phyloP scores from a whole-genome alignment of 2,329 filamentous ascomycete genomes.

The Cladobotryum protrusum region DNA sequence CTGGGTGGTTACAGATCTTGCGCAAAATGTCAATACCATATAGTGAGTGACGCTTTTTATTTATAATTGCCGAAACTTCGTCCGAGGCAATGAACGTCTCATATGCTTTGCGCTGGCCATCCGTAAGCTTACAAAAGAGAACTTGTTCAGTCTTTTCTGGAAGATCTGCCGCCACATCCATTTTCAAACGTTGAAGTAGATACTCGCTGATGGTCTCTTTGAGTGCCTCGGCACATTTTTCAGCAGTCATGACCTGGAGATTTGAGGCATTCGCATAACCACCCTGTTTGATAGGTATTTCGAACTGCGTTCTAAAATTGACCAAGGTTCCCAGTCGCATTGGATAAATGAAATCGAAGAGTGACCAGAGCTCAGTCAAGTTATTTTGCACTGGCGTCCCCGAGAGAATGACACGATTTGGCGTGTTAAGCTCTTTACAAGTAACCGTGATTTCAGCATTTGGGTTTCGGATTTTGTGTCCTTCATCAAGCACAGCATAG shows the following conservation, averaged over 20 bases:
- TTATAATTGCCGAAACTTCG: conserved; percentile 78
- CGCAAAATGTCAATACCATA: conserved; percentile 87
- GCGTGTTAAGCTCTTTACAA: conserved; percentile 87
- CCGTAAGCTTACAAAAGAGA: conserved; percentile 86
- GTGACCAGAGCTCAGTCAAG: conserved; percentile 86
- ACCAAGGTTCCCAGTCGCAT: conserved; percentile 91
- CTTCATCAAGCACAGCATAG: conserved; percentile 91
- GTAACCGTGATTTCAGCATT: conserved; percentile 92
- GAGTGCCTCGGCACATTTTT: conserved; percentile 86
- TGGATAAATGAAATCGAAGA: conserved; percentile 96
- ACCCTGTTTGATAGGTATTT: conserved; percentile 86
- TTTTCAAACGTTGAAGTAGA: conserved; percentile 83
- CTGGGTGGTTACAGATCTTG: conserved; percentile 97
- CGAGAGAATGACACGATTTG: conserved; percentile 86
- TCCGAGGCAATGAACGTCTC: conserved; percentile 73
- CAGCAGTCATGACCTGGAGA: conserved; percentile 86
- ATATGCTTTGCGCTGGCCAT: conserved; percentile 71
- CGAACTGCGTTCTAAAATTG: conserved; percentile 85
- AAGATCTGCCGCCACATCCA: conserved; percentile 86
- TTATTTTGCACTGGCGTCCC: conserved; percentile 99
- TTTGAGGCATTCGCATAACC: conserved; percentile 95
- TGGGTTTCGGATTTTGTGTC: conserved; percentile 96
- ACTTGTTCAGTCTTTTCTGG: conserved; percentile 96
- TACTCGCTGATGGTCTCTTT: conserved; percentile 94
- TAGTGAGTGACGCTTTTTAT: conserved; percentile 68